phyloP scores from a whole-genome alignment of 371 early-diverging fungal genomes.

The Syncephalastrum sp. region DNA sequence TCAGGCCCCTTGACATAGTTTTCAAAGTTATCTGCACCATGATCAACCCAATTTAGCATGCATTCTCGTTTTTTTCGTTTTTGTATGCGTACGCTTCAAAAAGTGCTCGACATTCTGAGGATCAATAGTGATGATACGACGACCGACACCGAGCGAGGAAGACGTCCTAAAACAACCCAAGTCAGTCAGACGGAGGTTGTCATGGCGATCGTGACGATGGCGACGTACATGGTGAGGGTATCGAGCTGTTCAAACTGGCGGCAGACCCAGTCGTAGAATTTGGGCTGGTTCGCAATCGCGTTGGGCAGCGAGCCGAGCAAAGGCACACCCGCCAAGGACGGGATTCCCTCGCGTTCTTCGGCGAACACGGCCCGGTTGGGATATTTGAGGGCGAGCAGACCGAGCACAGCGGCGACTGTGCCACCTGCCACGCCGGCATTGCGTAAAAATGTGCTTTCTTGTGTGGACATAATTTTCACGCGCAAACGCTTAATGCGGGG shows the following conservation, averaged over 20 bases:
- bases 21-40: constrained; percentile 39
- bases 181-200: background rate
- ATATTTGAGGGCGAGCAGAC: constrained; percentile 27
- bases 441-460: too few species aligned
- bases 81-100: constrained; percentile 14
- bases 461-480: too few species aligned
- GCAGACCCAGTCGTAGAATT: constrained; percentile 18
- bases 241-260: constrained; percentile 14
- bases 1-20: constrained; percentile 49
- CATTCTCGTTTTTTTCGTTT: background rate
- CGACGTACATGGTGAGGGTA: constrained; percentile 16
- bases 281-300: constrained; percentile 20
- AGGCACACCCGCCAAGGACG: constrained; percentile 26
- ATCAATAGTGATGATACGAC: constrained; percentile 21
- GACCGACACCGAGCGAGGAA: constrained; percentile 25
- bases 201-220: background rate
- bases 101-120: constrained; percentile 28
- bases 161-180: constrained; percentile 20
- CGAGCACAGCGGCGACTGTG: constrained; percentile 12
- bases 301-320: constrained; percentile 24
- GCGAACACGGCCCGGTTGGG: constrained; percentile 36
- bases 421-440: constrained; percentile 7
- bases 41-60: background rate
- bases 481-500: too few species aligned
- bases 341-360: constrained; percentile 30